Evolutionary conservation across 805 yeast genomes (phyloP).

Genomic region (Candida fluviatilis): DNA sequence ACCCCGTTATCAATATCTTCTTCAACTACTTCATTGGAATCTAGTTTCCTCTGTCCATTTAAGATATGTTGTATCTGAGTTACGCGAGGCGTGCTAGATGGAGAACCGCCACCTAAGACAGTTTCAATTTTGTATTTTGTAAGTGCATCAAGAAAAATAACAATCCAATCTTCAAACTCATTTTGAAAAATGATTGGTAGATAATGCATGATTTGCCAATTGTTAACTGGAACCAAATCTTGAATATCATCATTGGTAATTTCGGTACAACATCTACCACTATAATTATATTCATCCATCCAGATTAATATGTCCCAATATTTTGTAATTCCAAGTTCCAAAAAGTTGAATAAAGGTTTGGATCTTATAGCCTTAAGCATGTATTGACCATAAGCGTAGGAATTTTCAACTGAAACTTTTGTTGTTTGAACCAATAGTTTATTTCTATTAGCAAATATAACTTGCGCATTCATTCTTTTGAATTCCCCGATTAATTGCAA

Average conservation of each 20-base stretch:
- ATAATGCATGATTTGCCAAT: conserved; percentile 78
- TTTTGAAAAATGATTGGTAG: conserved; percentile 71
- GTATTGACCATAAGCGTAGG: conserved; percentile 88
- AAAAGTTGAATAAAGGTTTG: conserved; percentile 74
- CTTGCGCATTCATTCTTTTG: conserved; percentile 68
- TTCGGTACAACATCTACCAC: conserved; percentile 59
- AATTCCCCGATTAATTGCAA: conserved; percentile 79
- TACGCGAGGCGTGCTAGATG: conserved; percentile 50
- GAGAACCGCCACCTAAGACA: conserved; percentile 32
- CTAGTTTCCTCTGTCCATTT: conserved; percentile 37
- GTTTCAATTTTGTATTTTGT: conserved; percentile 48
- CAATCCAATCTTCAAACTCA: conserved; percentile 87
- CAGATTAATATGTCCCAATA: conserved; percentile 94
- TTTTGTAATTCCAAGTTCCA: conserved; percentile 67
- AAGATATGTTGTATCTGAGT: conserved; percentile 63
- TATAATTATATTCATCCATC: conserved; percentile 90
- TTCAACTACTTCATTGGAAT: conserved; percentile 29
- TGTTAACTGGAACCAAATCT: conserved; percentile 44
- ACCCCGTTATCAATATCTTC: conserved; percentile 40
- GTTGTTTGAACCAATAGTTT: conserved; percentile 68
- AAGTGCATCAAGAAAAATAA: conserved; percentile 68
- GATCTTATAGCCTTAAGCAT: conserved; percentile 72
- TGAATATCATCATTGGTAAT: conserved; percentile 44
- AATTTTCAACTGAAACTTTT: conserved; percentile 76
- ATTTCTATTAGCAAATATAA: conserved; percentile 77